Conservation (phyloP, 129 eudicot genomes). For the Oenanthe sinensis region DNA sequence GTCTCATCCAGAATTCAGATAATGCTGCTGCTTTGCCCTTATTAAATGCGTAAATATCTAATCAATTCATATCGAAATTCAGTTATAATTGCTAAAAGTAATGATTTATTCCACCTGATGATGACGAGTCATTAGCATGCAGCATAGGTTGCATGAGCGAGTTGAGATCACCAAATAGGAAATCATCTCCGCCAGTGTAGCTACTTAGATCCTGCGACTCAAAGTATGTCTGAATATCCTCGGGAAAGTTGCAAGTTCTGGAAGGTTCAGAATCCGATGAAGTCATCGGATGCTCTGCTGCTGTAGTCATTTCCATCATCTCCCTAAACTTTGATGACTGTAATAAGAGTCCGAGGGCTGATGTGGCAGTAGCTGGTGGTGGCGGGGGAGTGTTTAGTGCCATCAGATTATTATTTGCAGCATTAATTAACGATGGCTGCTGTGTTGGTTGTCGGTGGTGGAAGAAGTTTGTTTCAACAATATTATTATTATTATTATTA, state of each 20-base stretch:
- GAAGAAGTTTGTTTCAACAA: slow-evolving; percentile 17
- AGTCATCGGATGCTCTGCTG: slow-evolving; percentile 41
- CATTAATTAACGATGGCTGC: background rate
- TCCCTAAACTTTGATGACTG: slow-evolving; percentile 83
- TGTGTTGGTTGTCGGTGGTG: slow-evolving; percentile 11
- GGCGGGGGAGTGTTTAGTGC: slow-evolving; percentile 4
- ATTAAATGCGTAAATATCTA: background rate
- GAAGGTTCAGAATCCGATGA: slow-evolving; percentile 24
- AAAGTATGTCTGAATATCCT: slow-evolving; percentile 47
- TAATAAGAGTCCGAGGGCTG: slow-evolving; percentile 70
- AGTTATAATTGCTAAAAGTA: background rate
- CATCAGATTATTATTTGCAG: background rate
- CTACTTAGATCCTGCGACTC: slow-evolving; percentile 35
- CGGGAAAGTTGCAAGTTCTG: slow-evolving; percentile 33
- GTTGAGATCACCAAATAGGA: slow-evolving; percentile 48
- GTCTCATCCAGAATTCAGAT: background rate
- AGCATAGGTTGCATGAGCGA: slow-evolving; percentile 52
- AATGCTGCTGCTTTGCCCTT: background rate
- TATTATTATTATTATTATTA: too few relatives aligned
- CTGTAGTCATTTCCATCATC: slow-evolving; percentile 80
- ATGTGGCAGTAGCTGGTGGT: slow-evolving; percentile 52
- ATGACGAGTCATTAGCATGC: slow-evolving; percentile 31
- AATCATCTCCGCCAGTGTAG: slow-evolving; percentile 54
- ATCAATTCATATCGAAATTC: background rate
- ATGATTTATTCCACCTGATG: slow-evolving; percentile 3